Percentiles rank a stretch among this genome's conserved stretches.
These are phyloP conservation scores for Coemansia sp. DNA, from an alignment of 192 early-diverging fungal species.

Conservation along the genomic window DNA sequence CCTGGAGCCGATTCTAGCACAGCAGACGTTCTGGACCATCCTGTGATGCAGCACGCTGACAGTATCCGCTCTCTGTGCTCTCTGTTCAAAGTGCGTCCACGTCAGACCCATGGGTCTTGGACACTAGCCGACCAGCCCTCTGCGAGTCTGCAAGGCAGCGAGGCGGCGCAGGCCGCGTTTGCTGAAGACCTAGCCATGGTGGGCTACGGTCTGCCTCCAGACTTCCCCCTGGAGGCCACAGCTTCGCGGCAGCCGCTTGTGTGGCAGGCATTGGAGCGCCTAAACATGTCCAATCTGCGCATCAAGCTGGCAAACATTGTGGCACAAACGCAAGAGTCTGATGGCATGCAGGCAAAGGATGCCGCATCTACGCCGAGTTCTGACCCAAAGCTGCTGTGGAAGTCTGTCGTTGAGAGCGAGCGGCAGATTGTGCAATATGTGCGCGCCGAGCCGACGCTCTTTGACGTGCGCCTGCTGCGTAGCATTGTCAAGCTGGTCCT, in stretches of 20 bases:
- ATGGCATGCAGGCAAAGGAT: neutral
- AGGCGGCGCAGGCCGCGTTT: constrained; percentile 18
- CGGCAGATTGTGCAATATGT: constrained; percentile 39
- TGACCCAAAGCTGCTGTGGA: constrained; percentile 33
- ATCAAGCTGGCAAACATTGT: constrained; percentile 24
- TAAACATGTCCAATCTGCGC: constrained; percentile 42
- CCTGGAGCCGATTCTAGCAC: neutral
- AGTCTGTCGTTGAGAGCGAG: constrained; percentile 25
- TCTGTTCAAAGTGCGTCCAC: too few relatives aligned
- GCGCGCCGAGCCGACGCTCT: constrained; percentile 26
- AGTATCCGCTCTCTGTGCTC: too few relatives aligned
- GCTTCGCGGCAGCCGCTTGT: constrained; percentile 30
- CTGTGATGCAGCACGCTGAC: constrained; percentile 11
- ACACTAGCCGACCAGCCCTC: constrained; percentile 9
- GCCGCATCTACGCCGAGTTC: constrained; percentile 1
- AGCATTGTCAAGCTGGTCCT: constrained; percentile 44
- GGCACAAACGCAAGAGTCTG: constrained; percentile 1
- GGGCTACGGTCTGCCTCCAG: constrained; percentile 45
- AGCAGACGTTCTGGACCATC: constrained; percentile 33
- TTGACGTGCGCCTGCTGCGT: constrained; percentile 34
- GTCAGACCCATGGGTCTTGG: too few relatives aligned
- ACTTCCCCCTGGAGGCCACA: constrained; percentile 35
- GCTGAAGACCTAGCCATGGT: constrained; percentile 21
- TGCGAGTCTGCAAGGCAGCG: neutral
- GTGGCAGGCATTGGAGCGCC: constrained; percentile 44